These are phyloP conservation scores for Hypomyces rosellus DNA, from an alignment of 2,329 filamentous ascomycete genomes.

Conservation along the genomic window DNA sequence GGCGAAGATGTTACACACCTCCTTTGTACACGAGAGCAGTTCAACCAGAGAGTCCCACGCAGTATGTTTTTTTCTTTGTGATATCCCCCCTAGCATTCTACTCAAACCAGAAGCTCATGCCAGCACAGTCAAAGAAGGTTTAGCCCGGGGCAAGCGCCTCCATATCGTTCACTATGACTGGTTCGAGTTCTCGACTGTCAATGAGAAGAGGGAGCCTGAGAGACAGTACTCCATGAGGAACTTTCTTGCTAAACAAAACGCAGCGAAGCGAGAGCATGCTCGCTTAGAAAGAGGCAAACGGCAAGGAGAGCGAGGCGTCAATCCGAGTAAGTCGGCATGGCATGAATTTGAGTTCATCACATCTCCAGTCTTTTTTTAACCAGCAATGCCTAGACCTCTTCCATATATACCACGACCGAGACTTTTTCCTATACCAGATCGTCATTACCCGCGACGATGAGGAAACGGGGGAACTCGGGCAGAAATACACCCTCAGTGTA, in stretches of 20 bases:
- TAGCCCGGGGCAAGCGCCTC: conserved; percentile 28
- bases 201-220: conserved; percentile 26
- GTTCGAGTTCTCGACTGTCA: conserved; percentile 41
- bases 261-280: conserved; percentile 25
- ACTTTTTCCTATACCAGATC: conserved; percentile 58
- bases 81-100: neutral
- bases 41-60: conserved; percentile 37
- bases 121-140: conserved; percentile 31
- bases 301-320: conserved; percentile 37
- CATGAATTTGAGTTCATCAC: too few species aligned
- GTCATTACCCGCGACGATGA: conserved; percentile 49
- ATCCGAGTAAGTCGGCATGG: conserved; percentile 37
- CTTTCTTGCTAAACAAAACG: conserved; percentile 23
- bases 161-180: conserved; percentile 45
- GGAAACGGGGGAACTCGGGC: conserved; percentile 39
- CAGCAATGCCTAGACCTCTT: conserved; percentile 43
- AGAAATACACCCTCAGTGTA: conserved; percentile 57
- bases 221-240: conserved; percentile 37
- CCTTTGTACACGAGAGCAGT: conserved; percentile 58
- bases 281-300: conserved; percentile 34
- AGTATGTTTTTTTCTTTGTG: conserved; percentile 24
- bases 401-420: conserved; percentile 57
- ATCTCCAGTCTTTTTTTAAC: neutral
- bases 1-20: conserved; percentile 62
- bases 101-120: neutral